phyloP scores from a whole-genome alignment of 192 early-diverging fungal species.

The Backusella circina region DNA sequence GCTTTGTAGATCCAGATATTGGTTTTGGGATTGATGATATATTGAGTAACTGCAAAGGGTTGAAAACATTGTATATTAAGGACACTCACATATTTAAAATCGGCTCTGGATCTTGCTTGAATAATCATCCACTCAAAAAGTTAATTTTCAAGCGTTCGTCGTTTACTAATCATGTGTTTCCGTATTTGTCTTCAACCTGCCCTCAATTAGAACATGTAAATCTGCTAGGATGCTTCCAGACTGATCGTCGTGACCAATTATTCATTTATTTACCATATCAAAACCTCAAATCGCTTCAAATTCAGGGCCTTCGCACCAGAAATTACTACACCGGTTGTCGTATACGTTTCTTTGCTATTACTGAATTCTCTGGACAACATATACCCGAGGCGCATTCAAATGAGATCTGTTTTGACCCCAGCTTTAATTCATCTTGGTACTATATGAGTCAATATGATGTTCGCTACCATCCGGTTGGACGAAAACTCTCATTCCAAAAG shows the following conservation, averaged over 20 bases:
- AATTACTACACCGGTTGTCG: conserved; percentile 6
- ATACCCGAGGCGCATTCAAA: background rate
- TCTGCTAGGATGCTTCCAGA: background rate
- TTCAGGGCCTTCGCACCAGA: conserved; percentile 2
- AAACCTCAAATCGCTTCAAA: background rate
- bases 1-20: background rate
- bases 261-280: background rate
- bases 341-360: background rate
- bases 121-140: background rate
- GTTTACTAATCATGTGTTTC: background rate
- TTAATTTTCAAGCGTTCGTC: background rate
- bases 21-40: background rate
- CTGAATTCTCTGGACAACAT: background rate
- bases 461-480: background rate
- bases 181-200: background rate
- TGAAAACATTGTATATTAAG: conserved; percentile 1
- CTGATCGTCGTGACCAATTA: background rate
- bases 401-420: background rate
- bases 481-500: conserved; percentile 1
- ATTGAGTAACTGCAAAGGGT: background rate
- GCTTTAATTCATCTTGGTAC: background rate
- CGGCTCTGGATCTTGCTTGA: background rate
- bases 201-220: background rate
- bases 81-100: background rate
- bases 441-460: conserved; percentile 14